Evolutionary conservation across 2,329 filamentous ascomycete genomes (phyloP), one percentile per base, ranked within the genome.

Genomic region (Fonsecaea pugnacius): DNA sequence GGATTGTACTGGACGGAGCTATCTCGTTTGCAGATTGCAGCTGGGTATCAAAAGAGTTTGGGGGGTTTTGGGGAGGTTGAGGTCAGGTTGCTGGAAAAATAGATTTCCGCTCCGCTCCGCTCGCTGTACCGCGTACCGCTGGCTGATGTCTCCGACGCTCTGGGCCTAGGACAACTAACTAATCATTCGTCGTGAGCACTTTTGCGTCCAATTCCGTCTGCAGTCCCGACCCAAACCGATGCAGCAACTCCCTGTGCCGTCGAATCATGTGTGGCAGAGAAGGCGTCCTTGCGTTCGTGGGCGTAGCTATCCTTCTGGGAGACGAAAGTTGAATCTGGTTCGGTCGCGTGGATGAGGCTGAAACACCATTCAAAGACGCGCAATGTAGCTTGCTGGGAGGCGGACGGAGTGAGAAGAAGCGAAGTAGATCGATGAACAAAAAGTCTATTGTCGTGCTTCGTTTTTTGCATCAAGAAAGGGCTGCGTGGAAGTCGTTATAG

Each of bases 391-490:
- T 48, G 43, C 43, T 6, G 21, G 43, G 24, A 48, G 43, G 18
- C 10, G 43, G 43, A 48, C 18, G 8, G 7, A 18, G 16, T 6
- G 18, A 36, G 12, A 35, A 35, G 38, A 43, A 18, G 38, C 38
- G 38, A 43, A 18, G 16, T 12, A 27, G 4, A 9, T 12, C 18
- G 12, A 12, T 24, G 6, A 48, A 48, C 21, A 14, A 48, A 24
- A 48, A 12, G 18, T 48, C 43, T 14, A 48, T 24, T 48, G 12
- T 48, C 43, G 43, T 48, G 43, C 32, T 36, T 59, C 32, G 24
- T 52, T 35, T 35, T 35, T 35, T 32, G 18, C 46, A 38, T 59
- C 12, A 52, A 27, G 3, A 21, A 24, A 16, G 10, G 6, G 14
- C 18, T 27, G 46, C 24, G 9, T 16, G 43, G 32, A 50, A 6